Evolutionary conservation across 2,329 filamentous ascomycete genomes (phyloP), one percentile per base, ranked within the genome.

Genomic region (Arthrobotrys musiformis): DNA sequence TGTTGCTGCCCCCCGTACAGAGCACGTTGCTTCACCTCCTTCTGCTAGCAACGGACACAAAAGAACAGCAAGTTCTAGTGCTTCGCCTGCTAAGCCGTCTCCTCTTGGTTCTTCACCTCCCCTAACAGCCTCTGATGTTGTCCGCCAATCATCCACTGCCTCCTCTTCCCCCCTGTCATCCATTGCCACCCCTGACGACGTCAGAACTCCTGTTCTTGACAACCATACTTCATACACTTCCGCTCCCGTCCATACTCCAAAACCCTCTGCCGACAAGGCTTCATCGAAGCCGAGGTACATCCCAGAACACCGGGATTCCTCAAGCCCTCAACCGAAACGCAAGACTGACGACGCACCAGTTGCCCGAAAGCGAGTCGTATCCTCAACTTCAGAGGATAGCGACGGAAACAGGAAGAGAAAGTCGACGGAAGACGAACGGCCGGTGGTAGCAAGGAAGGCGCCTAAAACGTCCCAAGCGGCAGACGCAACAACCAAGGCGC

Each of bases 41-140:
- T n/a, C 61, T 15, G 28, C 42, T 8, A 26, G 54, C 54, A 66
- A 77, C 58, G 66, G 66, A 15, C 73, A 77, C 46, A 64, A 70
- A 44, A 44, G 73, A 30, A 77, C 60, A 8, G 58, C 73, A 26
- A 80, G 80, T 63, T 79, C 78, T 11, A 81, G 80, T 63, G 79
- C 80, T 54, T 81, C 80, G 7, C 80, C 80, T 11, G 73, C 80
- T 19, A 81, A 81, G 48, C 80, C 79, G 17, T 81, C 80, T 33
- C 80, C 80, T 1, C 70, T 81, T 17, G 80, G 79, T 17, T 81
- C 79, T 19, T 81, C 80, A 2, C 80, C 79, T 22, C 80, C 80
- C 11, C 78, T 81, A 30, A 80, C 66, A 30, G 61, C 64, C 11
- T 75, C 72, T 35, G 72, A 76, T 24, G 26, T 66, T 6, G 61